Evolutionary conservation across 1,284 basidiomycete genomes (phyloP).

Genomic region (Trametes pubescens): DNA sequence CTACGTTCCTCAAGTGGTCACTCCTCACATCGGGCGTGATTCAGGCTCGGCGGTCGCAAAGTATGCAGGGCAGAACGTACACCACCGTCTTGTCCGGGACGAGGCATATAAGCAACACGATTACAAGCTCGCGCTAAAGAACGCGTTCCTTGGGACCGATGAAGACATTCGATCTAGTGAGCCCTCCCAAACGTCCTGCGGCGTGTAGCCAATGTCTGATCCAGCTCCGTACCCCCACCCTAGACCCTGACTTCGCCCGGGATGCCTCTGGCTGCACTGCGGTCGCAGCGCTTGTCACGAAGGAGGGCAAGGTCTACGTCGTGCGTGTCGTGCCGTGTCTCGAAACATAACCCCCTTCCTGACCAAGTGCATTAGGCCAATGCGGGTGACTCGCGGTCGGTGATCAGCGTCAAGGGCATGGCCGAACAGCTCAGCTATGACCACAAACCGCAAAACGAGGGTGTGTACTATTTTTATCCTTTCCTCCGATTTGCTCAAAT

Average conservation of each 20-base stretch:
- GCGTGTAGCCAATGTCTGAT: constrained; percentile 25
- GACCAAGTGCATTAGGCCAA: constrained; percentile 76
- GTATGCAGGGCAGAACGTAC: constrained; percentile 91
- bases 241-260: constrained; percentile 87
- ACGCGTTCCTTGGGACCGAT: constrained; percentile 93
- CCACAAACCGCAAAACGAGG: constrained; percentile 93
- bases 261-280: constrained; percentile 99
- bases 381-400: constrained; percentile 95
- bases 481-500: constrained; percentile 17
- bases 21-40: constrained; percentile 17
- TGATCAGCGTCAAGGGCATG: constrained; percentile 87
- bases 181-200: constrained; percentile 35
- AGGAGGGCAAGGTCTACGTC: constrained; percentile 82
- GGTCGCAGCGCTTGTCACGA: constrained; percentile 86
- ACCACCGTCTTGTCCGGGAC: constrained; percentile 80
- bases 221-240: constrained; percentile 16
- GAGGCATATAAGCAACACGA: constrained; percentile 76
- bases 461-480: constrained; percentile 51
- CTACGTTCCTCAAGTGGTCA: constrained; percentile 5
- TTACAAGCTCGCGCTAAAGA: constrained; percentile 85
- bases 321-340: constrained; percentile 52
- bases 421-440: constrained; percentile 92
- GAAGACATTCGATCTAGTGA: constrained; percentile 90
- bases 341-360: background rate
- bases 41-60: constrained; percentile 89